These are phyloP conservation scores for Panicum miliaceum DNA, from an alignment of 176 grass and related monocot species.

Conservation along the genomic window DNA sequence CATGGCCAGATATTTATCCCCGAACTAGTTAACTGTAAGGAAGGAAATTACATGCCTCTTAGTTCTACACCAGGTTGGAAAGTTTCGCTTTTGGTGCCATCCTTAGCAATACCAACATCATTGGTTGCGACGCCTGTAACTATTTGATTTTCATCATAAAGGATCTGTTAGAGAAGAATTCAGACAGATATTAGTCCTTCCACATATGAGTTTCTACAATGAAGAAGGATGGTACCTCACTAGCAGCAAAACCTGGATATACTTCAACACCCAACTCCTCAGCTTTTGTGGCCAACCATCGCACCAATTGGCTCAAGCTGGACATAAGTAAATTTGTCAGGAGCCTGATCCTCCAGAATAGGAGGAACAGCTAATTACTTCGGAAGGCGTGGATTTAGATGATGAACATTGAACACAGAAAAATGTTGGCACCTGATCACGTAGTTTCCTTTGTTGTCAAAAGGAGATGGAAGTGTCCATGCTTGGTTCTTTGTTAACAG, in stretches of 20 bases:
- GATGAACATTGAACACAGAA: neutral
- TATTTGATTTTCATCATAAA: slow-evolving; percentile 86
- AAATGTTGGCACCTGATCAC: slow-evolving; percentile 69
- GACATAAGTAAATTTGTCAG: slow-evolving; percentile 11
- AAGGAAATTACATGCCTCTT: slow-evolving; percentile 59
- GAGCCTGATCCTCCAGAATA: neutral
- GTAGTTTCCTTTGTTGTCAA: slow-evolving; percentile 90
- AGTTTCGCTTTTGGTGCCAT: slow-evolving; percentile 89
- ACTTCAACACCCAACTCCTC: slow-evolving; percentile 98
- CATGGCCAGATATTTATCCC: slow-evolving; percentile 10
- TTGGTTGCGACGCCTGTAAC: slow-evolving; percentile 87
- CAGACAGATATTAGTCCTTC: slow-evolving; percentile 50
- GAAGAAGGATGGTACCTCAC: slow-evolving; percentile 70
- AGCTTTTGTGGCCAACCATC: slow-evolving; percentile 90
- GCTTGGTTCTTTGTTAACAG: slow-evolving; percentile 76
- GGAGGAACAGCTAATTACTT: neutral
- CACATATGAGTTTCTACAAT: slow-evolving; percentile 25
- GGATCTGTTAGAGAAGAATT: slow-evolving; percentile 72
- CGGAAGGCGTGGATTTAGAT: neutral
- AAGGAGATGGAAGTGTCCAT: slow-evolving; percentile 84
- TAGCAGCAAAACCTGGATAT: slow-evolving; percentile 98
- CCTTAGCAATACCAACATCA: slow-evolving; percentile 97
- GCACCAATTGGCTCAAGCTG: slow-evolving; percentile 86
- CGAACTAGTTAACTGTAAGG: neutral
- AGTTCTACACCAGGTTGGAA: slow-evolving; percentile 93